Evolutionary conservation across 345 rosid species (phyloP).

Genomic region (Theobroma cacao): DNA sequence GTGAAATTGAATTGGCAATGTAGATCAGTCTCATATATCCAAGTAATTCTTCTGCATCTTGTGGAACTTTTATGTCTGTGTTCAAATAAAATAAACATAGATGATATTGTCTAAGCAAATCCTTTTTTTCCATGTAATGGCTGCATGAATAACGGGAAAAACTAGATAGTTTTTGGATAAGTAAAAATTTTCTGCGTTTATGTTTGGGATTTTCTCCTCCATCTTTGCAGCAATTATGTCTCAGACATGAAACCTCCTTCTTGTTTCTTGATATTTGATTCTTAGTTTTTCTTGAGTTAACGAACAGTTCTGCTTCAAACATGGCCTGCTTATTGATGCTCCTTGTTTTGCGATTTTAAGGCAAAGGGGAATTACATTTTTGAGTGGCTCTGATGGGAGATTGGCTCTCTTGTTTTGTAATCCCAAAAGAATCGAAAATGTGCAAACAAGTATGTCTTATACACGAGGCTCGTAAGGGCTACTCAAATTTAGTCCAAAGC

Average conservation of each 20-base stretch:
- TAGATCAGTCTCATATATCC: neutral
- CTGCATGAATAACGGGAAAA: neutral
- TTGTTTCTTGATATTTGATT: neutral
- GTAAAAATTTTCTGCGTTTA: neutral
- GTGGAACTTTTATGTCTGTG: neutral
- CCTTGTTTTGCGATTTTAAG: neutral
- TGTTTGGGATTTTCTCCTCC: neutral
- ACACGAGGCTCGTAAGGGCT: neutral
- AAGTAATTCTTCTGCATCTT: neutral
- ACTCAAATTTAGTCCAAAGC: neutral
- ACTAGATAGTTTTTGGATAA: neutral
- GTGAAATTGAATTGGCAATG: neutral
- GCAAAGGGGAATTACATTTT: neutral
- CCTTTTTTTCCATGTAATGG: no score
- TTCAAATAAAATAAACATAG: neutral
- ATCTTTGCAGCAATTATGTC: neutral
- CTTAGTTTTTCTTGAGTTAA: neutral
- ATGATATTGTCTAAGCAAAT: neutral
- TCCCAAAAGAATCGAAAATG: neutral
- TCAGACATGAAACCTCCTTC: neutral
- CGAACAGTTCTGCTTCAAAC: neutral
- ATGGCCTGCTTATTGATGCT: neutral
- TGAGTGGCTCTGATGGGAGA: neutral
- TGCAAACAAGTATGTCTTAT: neutral
- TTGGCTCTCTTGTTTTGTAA: neutral